A percentile compares a stretch with the other conserved stretches of the same genome.
These are phyloP conservation scores for Mycena amicta DNA, from an alignment of 768 basidiomycete genomes.

Conservation along the genomic window DNA sequence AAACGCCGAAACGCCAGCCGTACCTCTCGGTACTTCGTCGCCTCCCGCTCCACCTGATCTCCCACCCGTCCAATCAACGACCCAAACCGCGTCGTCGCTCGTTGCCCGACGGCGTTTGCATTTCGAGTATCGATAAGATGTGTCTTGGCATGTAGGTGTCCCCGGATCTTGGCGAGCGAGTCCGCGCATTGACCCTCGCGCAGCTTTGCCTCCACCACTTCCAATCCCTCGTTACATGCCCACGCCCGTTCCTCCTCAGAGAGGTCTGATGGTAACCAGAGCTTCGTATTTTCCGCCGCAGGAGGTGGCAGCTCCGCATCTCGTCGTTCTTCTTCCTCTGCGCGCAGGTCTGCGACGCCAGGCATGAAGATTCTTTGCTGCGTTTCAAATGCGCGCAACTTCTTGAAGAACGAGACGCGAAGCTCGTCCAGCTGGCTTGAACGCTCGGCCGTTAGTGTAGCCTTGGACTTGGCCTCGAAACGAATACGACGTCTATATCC, in stretches of 20 bases:
- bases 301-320: background rate
- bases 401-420: too few species aligned
- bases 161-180: background rate
- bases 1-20: background rate
- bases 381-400: background rate
- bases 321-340: background rate
- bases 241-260: background rate
- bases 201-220: background rate
- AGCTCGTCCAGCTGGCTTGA: constrained; percentile 1
- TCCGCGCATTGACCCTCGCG: constrained; percentile 6
- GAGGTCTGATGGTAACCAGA: constrained; percentile 5
- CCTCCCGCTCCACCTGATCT: background rate
- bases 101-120: too few species aligned
- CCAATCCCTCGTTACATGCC: background rate
- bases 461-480: background rate
- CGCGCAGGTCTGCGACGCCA: background rate
- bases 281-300: constrained; percentile 1
- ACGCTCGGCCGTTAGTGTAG: background rate
- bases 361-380: constrained; percentile 1
- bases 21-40: constrained; percentile 1
- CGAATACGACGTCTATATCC: background rate
- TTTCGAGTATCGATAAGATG: background rate
- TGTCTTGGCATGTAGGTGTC: constrained; percentile 7
- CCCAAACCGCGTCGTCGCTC: background rate
- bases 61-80: constrained; percentile 7